Conservation (phyloP, 495 filamentous ascomycete species). For the Gamarada debralockiae region DNA sequence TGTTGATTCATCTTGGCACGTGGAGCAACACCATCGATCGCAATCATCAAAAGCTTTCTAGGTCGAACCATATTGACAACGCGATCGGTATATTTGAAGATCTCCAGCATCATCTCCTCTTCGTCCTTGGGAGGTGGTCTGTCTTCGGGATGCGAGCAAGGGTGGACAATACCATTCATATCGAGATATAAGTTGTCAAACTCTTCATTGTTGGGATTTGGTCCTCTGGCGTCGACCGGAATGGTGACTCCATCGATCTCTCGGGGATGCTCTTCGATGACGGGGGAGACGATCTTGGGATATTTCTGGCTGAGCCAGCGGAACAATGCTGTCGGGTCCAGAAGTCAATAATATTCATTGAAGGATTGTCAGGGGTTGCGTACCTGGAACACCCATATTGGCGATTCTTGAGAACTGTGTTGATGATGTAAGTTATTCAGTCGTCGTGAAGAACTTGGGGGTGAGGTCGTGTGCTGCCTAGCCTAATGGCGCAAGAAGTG, state of each 20-base stretch:
- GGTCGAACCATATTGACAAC: constrained; percentile 98
- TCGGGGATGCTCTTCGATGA: constrained; percentile 79
- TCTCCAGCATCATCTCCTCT: constrained; percentile 98
- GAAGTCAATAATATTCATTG: background rate
- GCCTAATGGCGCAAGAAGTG: background rate
- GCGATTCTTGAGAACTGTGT: constrained; percentile 2
- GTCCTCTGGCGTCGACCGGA: constrained; percentile 75
- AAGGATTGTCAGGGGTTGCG: constrained; percentile 25
- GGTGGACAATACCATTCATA: constrained; percentile 99
- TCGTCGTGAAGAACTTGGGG: background rate
- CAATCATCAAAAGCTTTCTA: constrained; percentile 93
- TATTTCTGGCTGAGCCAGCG: constrained; percentile 93
- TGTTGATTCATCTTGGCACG: constrained; percentile 98
- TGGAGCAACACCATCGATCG: constrained; percentile 93
- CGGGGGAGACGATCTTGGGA: constrained; percentile 42
- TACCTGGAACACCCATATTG: constrained; percentile 89
- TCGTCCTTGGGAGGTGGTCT: constrained; percentile 85
- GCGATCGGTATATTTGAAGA: constrained; percentile 95
- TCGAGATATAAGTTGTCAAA: constrained; percentile 97
- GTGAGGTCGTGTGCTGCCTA: constrained; percentile 1
- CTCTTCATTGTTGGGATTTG: constrained; percentile 97
- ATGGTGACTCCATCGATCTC: constrained; percentile 70
- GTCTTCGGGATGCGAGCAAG: constrained; percentile 96
- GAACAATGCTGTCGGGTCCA: constrained; percentile 17
- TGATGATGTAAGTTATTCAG: background rate